A percentile compares a stretch with the other conserved stretches of the same genome.
phyloP scores from a whole-genome alignment of 2,329 filamentous ascomycete genomes.

The Clonostachys solani region DNA sequence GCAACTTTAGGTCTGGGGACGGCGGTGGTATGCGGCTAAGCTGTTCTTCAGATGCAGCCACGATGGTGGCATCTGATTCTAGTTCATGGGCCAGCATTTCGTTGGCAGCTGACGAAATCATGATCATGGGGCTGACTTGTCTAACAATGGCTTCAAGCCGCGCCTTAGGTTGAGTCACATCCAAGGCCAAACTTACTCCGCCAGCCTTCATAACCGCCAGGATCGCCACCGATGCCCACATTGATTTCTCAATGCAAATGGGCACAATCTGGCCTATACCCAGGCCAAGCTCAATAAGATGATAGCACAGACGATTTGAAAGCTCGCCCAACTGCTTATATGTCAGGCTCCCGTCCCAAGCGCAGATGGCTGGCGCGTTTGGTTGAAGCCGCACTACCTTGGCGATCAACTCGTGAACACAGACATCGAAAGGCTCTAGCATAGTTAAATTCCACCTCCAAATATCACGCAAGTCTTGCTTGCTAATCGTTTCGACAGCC shows the following conservation, averaged over 20 bases:
- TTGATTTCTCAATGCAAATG: conserved; percentile 11
- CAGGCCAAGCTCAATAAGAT: not conserved
- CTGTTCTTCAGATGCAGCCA: too few relatives aligned
- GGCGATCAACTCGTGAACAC: not conserved
- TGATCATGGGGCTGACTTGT: conserved; percentile 16
- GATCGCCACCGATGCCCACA: conserved; percentile 7
- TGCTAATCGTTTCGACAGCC: not conserved
- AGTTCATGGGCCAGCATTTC: too few relatives aligned
- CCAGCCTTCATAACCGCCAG: conserved; percentile 13
- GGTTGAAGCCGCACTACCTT: conserved; percentile 10
- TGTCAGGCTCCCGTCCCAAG: conserved; percentile 30
- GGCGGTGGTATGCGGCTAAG: too few relatives aligned
- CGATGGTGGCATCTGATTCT: too few relatives aligned
- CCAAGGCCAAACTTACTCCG: conserved; percentile 12
- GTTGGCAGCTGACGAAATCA: conserved; percentile 19
- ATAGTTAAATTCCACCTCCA: not conserved
- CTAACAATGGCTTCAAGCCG: not conserved
- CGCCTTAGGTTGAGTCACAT: conserved; percentile 4
- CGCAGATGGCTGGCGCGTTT: conserved; percentile 26
- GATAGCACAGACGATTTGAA: not conserved
- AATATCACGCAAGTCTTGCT: not conserved
- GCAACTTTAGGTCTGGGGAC: too few relatives aligned
- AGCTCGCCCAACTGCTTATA: not conserved
- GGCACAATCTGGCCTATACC: conserved; percentile 7
- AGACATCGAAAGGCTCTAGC: not conserved